These are phyloP conservation scores for Nissolia schottii DNA, from an alignment of 306 rosid genomes.

Conservation along the genomic window DNA sequence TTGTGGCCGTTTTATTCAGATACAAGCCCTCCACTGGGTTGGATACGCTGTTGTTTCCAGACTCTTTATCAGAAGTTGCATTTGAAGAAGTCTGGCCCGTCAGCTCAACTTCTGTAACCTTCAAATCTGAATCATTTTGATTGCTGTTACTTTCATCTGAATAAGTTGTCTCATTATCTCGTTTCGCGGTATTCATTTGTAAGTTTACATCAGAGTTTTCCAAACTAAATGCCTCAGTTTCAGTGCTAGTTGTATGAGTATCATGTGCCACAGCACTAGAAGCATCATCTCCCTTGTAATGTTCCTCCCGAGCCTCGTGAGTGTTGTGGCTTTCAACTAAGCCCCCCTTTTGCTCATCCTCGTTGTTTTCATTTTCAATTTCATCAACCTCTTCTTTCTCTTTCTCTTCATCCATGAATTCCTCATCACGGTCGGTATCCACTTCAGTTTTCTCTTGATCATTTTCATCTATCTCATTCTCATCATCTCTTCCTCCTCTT, in stretches of 20 bases:
- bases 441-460: conserved; percentile 57
- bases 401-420: conserved; percentile 56
- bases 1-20: conserved; percentile 17
- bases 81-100: conserved; percentile 29
- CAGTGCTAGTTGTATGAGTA: conserved; percentile 41
- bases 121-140: conserved; percentile 32
- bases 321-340: conserved; percentile 41
- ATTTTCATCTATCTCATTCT: conserved; percentile 71
- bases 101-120: conserved; percentile 34
- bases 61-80: conserved; percentile 28
- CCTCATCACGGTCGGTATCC: conserved; percentile 51
- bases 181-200: conserved; percentile 26
- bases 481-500: conserved; percentile 65
- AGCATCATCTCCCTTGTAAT: conserved; percentile 91
- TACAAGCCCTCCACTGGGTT: conserved; percentile 25
- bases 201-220: conserved; percentile 39
- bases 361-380: conserved; percentile 32
- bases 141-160: conserved; percentile 26
- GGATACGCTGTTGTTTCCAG: conserved; percentile 26
- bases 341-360: conserved; percentile 45
- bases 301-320: conserved; percentile 90
- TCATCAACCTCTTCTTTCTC: conserved; percentile 50
- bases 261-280: conserved; percentile 97
- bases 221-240: conserved; percentile 29
- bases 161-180: conserved; percentile 23